These are phyloP conservation scores for Rutstroemia sp. DNA, from an alignment of 2,329 filamentous ascomycete genomes.

Conservation along the genomic window DNA sequence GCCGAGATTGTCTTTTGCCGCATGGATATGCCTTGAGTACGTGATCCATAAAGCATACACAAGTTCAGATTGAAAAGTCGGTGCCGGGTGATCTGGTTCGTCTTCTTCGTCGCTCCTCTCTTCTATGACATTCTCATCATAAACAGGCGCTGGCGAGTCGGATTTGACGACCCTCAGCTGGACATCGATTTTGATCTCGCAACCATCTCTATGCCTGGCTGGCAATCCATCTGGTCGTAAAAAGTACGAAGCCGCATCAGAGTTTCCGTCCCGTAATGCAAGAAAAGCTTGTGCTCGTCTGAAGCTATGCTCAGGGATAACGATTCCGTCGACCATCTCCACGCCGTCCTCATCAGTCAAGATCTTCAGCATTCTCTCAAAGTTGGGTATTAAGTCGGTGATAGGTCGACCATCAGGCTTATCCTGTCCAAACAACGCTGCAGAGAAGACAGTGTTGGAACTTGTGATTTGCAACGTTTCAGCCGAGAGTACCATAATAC, in stretches of 20 bases:
- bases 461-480: constrained; percentile 73
- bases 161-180: constrained; percentile 96
- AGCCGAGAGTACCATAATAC: constrained; percentile 88
- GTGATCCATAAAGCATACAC: constrained; percentile 97
- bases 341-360: constrained; percentile 83
- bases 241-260: constrained; percentile 72
- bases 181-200: constrained; percentile 86
- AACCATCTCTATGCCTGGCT: constrained; percentile 83
- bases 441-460: constrained; percentile 91
- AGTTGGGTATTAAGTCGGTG: constrained; percentile 74
- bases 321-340: constrained; percentile 81
- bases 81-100: constrained; percentile 31
- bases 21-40: constrained; percentile 88
- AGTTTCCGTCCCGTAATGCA: constrained; percentile 73
- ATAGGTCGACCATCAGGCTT: constrained; percentile 75
- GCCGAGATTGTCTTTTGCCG: constrained; percentile 53
- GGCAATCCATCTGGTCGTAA: constrained; percentile 76
- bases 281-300: constrained; percentile 79
- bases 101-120: constrained; percentile 51
- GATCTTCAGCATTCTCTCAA: constrained; percentile 74
- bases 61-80: constrained; percentile 57
- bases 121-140: constrained; percentile 56
- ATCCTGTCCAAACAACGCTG: constrained; percentile 83
- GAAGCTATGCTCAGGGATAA: constrained; percentile 94
- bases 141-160: constrained; percentile 57